These are phyloP conservation scores for Fagopyrum tataricum DNA, from an alignment of 148 eudicot species.

Conservation along the genomic window DNA sequence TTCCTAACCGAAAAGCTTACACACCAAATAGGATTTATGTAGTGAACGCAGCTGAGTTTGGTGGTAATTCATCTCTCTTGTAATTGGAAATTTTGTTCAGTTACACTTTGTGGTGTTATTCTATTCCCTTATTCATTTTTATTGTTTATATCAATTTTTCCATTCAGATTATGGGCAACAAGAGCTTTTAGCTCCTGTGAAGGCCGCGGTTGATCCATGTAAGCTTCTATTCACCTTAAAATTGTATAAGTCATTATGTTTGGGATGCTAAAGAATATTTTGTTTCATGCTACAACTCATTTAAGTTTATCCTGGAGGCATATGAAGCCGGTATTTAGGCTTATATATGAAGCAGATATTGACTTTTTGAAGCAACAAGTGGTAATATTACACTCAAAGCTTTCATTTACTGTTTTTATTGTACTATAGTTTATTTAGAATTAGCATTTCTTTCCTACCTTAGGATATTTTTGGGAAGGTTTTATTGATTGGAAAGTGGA, in stretches of 20 bases:
- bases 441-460: not conserved
- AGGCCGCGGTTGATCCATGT: conserved; percentile 44
- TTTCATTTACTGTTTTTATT: not conserved
- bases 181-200: conserved; percentile 59
- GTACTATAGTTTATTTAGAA: not conserved
- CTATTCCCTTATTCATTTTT: conserved; percentile 9
- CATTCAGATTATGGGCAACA: conserved; percentile 60
- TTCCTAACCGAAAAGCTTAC: conserved; percentile 55
- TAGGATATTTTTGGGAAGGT: not conserved
- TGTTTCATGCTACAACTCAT: conserved; percentile 33
- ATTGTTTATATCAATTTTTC: conserved; percentile 11
- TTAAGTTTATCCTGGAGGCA: conserved; percentile 57
- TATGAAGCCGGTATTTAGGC: conserved; percentile 52
- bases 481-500: no score
- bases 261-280: not conserved
- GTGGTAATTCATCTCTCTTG: conserved; percentile 27
- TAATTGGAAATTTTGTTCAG: conserved; percentile 1
- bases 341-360: conserved; percentile 44
- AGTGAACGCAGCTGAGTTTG: conserved; percentile 43
- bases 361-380: conserved; percentile 54
- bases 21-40: conserved; percentile 44
- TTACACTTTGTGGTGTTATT: not conserved
- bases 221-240: conserved; percentile 10
- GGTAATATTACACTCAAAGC: not conserved
- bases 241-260: not conserved